Evolutionary conservation across 176 grass and related monocot species (phyloP), one percentile per base, ranked within the genome.

Genomic region (Microstegium vimineum): DNA sequence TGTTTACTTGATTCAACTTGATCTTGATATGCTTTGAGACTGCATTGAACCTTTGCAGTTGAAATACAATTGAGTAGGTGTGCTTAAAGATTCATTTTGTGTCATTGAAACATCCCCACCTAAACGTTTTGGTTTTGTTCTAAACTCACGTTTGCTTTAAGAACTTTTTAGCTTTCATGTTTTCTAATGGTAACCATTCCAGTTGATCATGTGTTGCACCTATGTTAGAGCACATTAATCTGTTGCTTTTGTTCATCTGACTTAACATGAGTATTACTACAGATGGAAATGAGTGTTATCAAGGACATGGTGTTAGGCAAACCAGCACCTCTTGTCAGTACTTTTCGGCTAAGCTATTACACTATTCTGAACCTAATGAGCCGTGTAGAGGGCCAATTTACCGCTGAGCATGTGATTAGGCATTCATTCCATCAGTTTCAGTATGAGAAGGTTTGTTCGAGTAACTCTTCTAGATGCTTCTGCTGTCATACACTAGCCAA

Each of bases 341-440:
- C 96, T 64, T 99, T 95, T 71, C 90, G 96, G 67, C 87, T 99
- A 67, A 99, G 96, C 84, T 99, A 99, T 84, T 99, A 95, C 73
- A 89, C 91, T 42, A 99, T 99, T 82, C 77, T 99, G 83, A 99
- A 99, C 86, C 79, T 99, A 73, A 80, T 99, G 96, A 99, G 96
- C 84, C 96, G 91, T 59, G 96, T 90, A 11, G 96, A 99, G 87
- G 93, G 96, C 77, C 96, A 99, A 69, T 99, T 95, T 88, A 99
- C 93, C 22, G 96, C 96, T 84, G 96, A 99, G 84, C 93, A 95
- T 89, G 96, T 94, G 59, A 99, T 95, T 76, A 90, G 87, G 62
- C 86, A 99, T 93, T 99, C 96, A 70, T 99, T 99, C 86, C 96
- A 99, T 84, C 93, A 99, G 64, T 99, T 99, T 87, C 93, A 99